A percentile compares a stretch with the other conserved stretches of the same genome.
These are phyloP conservation scores for Arctium minus DNA, from an alignment of 129 eudicot species.

Conservation along the genomic window DNA sequence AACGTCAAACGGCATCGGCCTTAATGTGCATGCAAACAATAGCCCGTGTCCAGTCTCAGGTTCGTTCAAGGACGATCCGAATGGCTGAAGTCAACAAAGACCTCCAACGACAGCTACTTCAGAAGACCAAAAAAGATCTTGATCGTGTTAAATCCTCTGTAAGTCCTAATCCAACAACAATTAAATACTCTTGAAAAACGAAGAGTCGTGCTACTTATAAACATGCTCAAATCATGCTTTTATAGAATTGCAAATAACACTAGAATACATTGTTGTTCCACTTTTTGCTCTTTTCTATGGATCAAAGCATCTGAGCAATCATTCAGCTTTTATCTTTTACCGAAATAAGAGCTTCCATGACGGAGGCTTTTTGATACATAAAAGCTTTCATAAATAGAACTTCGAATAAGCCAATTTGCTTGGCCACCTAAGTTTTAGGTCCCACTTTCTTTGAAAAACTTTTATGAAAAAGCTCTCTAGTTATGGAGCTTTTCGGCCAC, in stretches of 20 bases:
- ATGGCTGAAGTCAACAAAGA: conserved; percentile 67
- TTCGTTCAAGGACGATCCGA: conserved; percentile 43
- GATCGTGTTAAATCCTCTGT: conserved; percentile 40
- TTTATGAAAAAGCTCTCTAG: no score
- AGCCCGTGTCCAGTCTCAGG: conserved; percentile 62
- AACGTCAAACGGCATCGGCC: conserved; percentile 48
- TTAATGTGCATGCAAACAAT: conserved; percentile 50
- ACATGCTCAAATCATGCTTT: no score
- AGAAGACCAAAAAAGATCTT: conserved; percentile 35
- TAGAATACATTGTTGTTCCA: no score
- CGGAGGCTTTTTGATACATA: not conserved
- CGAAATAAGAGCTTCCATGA: not conserved
- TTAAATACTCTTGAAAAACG: not conserved
- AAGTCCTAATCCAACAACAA: not conserved
- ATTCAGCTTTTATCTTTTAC: not conserved
- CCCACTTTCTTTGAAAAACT: no score
- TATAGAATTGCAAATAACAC: no score
- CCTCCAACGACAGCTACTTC: conserved; percentile 50
- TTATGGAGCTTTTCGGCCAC: no score
- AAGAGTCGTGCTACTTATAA: no score
- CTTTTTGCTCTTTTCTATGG: no score
- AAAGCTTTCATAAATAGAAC: no score
- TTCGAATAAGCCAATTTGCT: no score
- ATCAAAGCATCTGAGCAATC: not conserved
- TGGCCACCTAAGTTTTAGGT: no score